Percentiles rank a stretch among this genome's conserved stretches.
Evolutionary conservation across 140 eudicot genomes (phyloP).

Genomic region (Flaveria floridana): DNA sequence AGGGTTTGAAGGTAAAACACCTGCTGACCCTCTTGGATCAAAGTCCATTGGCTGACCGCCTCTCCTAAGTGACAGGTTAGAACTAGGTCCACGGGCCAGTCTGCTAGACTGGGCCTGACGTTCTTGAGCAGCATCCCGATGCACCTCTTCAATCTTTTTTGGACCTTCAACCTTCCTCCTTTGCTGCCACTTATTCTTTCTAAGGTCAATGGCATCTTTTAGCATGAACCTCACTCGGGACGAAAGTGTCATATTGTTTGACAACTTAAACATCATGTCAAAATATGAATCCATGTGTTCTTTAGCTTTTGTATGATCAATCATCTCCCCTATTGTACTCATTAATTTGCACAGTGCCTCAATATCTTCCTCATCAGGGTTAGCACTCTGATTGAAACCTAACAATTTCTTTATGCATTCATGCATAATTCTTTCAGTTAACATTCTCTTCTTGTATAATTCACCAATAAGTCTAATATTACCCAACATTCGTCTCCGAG

Average conservation of each 20-base stretch:
- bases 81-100: conserved; percentile 66
- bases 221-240: conserved; percentile 66
- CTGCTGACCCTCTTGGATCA: conserved; percentile 53
- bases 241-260: conserved; percentile 61
- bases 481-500: conserved; percentile 73
- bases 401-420: conserved; percentile 65
- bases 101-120: conserved; percentile 46
- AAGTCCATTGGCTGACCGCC: conserved; percentile 63
- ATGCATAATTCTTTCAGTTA: conserved; percentile 93
- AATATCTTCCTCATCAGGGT: conserved; percentile 70
- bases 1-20: conserved; percentile 46
- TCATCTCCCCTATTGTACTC: conserved; percentile 92
- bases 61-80: conserved; percentile 56
- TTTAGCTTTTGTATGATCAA: conserved; percentile 72
- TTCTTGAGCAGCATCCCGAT: conserved; percentile 62
- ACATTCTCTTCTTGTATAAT: conserved; percentile 78
- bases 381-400: conserved; percentile 50
- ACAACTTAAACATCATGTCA: conserved; percentile 57
- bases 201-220: conserved; percentile 56
- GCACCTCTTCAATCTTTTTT: conserved; percentile 67
- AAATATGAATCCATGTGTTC: conserved; percentile 74
- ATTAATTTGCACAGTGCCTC: conserved; percentile 83
- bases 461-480: conserved; percentile 81
- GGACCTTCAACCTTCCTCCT: conserved; percentile 96
- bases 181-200: conserved; percentile 68